Conservation (phyloP, 768 basidiomycete species). For the Gautieria morchelliformis region DNA sequence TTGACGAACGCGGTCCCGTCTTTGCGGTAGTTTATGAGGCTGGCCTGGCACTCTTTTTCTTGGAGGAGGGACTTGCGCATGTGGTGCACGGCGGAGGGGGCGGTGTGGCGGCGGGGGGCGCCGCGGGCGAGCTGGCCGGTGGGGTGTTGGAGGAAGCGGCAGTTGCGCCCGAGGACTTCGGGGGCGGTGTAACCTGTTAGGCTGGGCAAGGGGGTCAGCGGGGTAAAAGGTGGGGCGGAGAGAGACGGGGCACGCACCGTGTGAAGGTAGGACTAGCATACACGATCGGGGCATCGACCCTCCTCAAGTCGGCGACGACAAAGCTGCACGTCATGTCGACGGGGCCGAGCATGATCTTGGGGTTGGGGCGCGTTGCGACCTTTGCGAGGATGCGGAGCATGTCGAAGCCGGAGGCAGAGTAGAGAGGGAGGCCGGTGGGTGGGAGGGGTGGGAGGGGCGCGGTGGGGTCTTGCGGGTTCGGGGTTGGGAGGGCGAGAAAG, state of each 20-base stretch:
- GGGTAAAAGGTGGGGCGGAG: not conserved
- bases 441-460: constrained; percentile 12
- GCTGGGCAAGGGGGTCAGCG: constrained; percentile 13
- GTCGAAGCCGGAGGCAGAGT: constrained; percentile 89
- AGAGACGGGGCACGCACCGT: not conserved
- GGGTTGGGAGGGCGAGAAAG: constrained; percentile 3
- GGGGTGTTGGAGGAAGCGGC: constrained; percentile 84
- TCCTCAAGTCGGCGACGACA: constrained; percentile 74
- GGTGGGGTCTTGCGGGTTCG: not conserved
- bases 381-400: constrained; percentile 72
- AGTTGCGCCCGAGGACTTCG: constrained; percentile 84
- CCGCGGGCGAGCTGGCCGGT: constrained; percentile 43
- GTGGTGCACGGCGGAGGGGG: constrained; percentile 50
- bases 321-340: constrained; percentile 93
- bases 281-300: constrained; percentile 79
- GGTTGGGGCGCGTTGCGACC: constrained; percentile 64
- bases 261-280: constrained; percentile 85
- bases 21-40: constrained; percentile 81
- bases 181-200: constrained; percentile 66
- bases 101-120: constrained; percentile 47
- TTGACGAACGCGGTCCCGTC: constrained; percentile 84
- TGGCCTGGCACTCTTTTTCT: constrained; percentile 83
- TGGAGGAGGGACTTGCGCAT: constrained; percentile 57
- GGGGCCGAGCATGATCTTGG: constrained; percentile 73
- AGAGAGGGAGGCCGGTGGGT: constrained; percentile 44